These are phyloP conservation scores for Dalbergia cochinchinensis DNA, from an alignment of 306 rosid species.

Conservation along the genomic window DNA sequence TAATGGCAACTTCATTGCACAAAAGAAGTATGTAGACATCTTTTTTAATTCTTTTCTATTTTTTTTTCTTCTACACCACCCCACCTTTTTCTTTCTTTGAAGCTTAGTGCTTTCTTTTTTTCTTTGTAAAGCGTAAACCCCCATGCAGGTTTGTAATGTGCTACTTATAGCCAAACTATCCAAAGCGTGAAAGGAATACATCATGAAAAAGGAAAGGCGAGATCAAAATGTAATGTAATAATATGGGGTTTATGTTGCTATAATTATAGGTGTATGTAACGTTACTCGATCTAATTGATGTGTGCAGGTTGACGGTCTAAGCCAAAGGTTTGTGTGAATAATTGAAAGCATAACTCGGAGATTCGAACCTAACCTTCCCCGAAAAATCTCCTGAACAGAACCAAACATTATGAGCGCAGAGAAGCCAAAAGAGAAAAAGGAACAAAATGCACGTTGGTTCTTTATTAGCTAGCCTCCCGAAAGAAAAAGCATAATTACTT, in stretches of 20 bases:
- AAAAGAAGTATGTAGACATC: neutral
- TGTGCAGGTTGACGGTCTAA: neutral
- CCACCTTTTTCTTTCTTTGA: neutral
- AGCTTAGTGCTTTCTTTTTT: neutral
- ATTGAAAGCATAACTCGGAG: slow-evolving; percentile 10
- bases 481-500: neutral
- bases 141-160: slow-evolving; percentile 19
- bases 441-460: slow-evolving; percentile 7
- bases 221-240: neutral
- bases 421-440: slow-evolving; percentile 33
- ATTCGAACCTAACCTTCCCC: neutral
- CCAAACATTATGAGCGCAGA: slow-evolving; percentile 5
- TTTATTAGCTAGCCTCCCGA: neutral
- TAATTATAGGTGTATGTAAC: neutral
- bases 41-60: neutral
- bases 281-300: neutral
- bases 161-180: slow-evolving; percentile 6
- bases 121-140: neutral
- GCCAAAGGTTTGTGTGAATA: neutral
- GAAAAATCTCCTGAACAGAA: slow-evolving; percentile 27
- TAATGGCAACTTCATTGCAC: slow-evolving; percentile 6
- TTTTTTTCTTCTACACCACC: slow-evolving; percentile 26
- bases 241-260: neutral
- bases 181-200: slow-evolving; percentile 23
- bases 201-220: slow-evolving; percentile 13